phyloP scores from a whole-genome alignment of 164 flowering plant genomes.

The Liquidambar formosana region DNA sequence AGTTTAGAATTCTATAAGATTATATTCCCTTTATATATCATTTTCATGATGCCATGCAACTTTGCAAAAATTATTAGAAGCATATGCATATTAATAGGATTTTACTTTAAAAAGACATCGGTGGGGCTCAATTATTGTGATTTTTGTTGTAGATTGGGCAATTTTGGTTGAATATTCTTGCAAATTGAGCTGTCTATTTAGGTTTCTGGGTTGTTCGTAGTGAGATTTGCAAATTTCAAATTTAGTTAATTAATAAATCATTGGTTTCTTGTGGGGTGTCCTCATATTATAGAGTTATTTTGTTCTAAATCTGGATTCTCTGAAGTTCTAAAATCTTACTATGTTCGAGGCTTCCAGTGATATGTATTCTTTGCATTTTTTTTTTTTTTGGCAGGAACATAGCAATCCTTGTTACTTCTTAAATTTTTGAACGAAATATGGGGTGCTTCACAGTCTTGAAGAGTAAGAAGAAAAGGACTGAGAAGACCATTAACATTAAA shows the following conservation, averaged over 20 bases:
- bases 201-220: not conserved
- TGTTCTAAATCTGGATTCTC: not conserved
- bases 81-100: too few relatives aligned
- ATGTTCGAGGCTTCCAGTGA: not conserved
- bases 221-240: not conserved
- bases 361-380: not conserved
- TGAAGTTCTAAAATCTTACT: not conserved
- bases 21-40: too few relatives aligned
- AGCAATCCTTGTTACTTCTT: not conserved
- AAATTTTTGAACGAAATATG: slow-evolving; percentile 38
- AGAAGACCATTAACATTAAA: slow-evolving; percentile 33
- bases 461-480: slow-evolving; percentile 73
- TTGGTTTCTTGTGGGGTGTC: not conserved
- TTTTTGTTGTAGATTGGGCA: not conserved
- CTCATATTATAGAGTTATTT: too few relatives aligned
- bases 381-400: slow-evolving; percentile 20
- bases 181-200: slow-evolving; percentile 1
- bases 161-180: not conserved
- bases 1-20: too few relatives aligned
- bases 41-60: too few relatives aligned
- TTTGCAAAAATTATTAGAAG: too few relatives aligned
- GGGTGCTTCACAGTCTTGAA: slow-evolving; percentile 86
- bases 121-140: too few relatives aligned
- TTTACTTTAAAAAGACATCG: too few relatives aligned
- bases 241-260: not conserved